A percentile compares a stretch with the other conserved stretches of the same genome.
Conservation (phyloP, 257 asterid species). For the Pogostemon cablin region DNA sequence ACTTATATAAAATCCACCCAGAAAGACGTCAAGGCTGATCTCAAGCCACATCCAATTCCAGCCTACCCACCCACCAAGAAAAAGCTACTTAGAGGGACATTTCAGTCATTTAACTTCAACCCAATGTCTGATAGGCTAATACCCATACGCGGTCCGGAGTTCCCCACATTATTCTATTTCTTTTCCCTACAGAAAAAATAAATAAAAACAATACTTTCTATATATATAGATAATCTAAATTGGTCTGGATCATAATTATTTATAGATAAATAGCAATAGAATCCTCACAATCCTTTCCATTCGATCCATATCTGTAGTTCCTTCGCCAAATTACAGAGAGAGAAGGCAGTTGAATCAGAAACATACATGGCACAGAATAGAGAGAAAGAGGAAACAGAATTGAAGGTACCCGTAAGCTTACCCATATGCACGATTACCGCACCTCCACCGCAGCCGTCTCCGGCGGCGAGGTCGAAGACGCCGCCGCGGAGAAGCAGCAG, state of each 20-base stretch:
- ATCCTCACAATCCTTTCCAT: neutral
- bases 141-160: neutral
- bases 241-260: neutral
- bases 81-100: neutral
- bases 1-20: neutral
- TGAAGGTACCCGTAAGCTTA: neutral
- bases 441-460: neutral
- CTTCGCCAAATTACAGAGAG: no score
- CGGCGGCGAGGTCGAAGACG: neutral
- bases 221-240: neutral
- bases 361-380: neutral
- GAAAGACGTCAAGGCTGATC: neutral
- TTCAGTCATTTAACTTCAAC: neutral
- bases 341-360: neutral
- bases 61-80: neutral
- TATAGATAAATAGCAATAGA: neutral
- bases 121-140: neutral
- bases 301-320: neutral
- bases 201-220: neutral
- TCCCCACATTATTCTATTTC: constrained; percentile 3
- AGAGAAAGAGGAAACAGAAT: neutral
- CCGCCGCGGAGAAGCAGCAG: neutral
- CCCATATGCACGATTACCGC: neutral
- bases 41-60: neutral
- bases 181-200: neutral